A percentile compares a stretch with the other conserved stretches of the same genome.
Conservation (phyloP, 2,329 filamentous ascomycete species). For the Emmonsiellopsis sp. region DNA sequence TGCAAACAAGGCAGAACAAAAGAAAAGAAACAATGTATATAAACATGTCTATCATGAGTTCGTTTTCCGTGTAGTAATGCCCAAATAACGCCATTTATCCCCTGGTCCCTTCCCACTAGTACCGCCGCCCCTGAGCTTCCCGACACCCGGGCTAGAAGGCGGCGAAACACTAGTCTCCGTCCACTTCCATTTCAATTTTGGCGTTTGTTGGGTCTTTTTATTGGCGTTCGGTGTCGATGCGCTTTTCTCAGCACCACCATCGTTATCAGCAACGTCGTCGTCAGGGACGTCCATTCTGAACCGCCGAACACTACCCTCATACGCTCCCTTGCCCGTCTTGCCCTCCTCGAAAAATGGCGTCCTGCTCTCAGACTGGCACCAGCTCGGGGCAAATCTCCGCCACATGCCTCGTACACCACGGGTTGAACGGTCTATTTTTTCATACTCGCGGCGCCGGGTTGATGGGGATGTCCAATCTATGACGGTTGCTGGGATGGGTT, state of each 20-base stretch:
- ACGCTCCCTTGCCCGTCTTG: constrained; percentile 25
- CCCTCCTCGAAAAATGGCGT: constrained; percentile 35
- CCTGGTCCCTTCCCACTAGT: neutral
- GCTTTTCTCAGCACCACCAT: neutral
- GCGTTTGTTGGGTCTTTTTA: neutral
- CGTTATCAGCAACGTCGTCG: constrained; percentile 16
- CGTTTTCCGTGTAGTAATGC: neutral
- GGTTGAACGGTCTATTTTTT: constrained; percentile 45
- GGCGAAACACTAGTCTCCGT: constrained; percentile 2
- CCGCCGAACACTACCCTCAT: constrained; percentile 37
- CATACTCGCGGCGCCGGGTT: constrained; percentile 36
- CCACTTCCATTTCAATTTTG: neutral
- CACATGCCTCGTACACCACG: constrained; percentile 35
- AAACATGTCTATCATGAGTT: neutral
- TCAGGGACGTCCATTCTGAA: constrained; percentile 37
- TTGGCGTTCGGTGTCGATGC: neutral
- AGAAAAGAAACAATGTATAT: neutral
- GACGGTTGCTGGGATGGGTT: constrained; percentile 28
- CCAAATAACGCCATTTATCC: neutral
- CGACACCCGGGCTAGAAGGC: neutral
- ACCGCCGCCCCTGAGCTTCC: neutral
- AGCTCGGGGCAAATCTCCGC: constrained; percentile 32
- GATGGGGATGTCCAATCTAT: constrained; percentile 40
- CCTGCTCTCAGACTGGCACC: constrained; percentile 27
- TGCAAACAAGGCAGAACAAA: neutral